Evolutionary conservation across 2,329 filamentous ascomycete species (phyloP).

Genomic region (Aspergillus tamarii): DNA sequence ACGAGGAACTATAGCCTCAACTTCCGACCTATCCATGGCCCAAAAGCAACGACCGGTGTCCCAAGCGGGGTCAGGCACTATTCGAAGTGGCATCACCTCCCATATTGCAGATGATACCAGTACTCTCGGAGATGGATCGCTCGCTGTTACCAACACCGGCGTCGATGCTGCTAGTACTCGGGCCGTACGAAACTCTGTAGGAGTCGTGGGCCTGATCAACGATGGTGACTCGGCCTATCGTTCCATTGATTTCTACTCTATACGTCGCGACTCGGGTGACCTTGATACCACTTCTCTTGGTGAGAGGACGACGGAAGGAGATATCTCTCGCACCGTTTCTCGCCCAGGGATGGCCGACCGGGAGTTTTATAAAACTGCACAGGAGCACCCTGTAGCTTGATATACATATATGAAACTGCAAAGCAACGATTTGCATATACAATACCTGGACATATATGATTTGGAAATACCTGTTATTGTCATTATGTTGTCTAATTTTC

Average conservation of each 20-base stretch:
- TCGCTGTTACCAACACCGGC: constrained; percentile 20
- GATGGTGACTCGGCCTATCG: constrained; percentile 21
- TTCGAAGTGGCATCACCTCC: constrained; percentile 34
- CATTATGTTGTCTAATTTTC: background rate
- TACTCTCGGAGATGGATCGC: constrained; percentile 31
- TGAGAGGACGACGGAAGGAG: constrained; percentile 5
- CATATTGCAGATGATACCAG: constrained; percentile 32
- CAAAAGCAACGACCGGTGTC: constrained; percentile 28
- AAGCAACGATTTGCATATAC: background rate
- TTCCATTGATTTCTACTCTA: constrained; percentile 32
- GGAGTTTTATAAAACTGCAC: constrained; percentile 35
- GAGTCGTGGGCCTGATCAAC: constrained; percentile 28
- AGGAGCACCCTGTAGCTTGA: constrained; percentile 19
- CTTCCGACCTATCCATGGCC: constrained; percentile 25
- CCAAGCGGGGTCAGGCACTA: constrained; percentile 28
- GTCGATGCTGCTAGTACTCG: constrained; percentile 35
- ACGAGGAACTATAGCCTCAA: constrained; percentile 28
- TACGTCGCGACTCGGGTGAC: constrained; percentile 15
- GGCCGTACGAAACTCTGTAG: constrained; percentile 32
- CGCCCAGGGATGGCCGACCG: constrained; percentile 33
- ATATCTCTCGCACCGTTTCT: constrained; percentile 13
- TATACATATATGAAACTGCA: too few relatives aligned
- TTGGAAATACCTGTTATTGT: background rate
- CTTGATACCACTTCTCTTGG: constrained; percentile 15
- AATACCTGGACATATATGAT: background rate